Conservation (phyloP, 2,329 filamentous ascomycete species). For the Cladosporium velox region DNA sequence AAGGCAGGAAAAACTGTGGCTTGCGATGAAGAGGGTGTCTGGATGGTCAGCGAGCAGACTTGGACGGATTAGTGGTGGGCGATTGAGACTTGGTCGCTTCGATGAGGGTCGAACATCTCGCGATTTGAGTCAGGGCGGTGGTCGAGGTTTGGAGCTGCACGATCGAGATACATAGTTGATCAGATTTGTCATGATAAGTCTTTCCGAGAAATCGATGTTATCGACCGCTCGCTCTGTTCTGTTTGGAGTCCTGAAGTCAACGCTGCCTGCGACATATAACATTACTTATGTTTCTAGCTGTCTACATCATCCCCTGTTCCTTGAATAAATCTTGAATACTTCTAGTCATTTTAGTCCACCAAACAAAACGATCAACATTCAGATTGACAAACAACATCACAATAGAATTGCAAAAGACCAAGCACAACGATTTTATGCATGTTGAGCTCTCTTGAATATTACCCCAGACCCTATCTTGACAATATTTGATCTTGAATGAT, state of each 20-base stretch:
- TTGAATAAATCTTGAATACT: too few species aligned
- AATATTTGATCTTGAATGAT: background rate
- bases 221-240: background rate
- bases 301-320: too few species aligned
- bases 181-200: background rate
- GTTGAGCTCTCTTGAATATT: too few species aligned
- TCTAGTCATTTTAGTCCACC: too few species aligned
- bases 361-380: too few species aligned
- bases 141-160: background rate
- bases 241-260: background rate
- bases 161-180: background rate
- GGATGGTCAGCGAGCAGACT: conserved; percentile 33
- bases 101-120: background rate
- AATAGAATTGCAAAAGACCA: too few species aligned
- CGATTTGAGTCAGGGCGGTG: background rate
- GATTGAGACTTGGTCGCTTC: conserved; percentile 10
- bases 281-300: too few species aligned
- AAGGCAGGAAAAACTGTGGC: conserved; percentile 68
- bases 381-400: too few species aligned
- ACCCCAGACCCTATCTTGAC: background rate
- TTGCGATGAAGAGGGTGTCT: conserved; percentile 31
- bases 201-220: rapidly evolving
- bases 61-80: conserved; percentile 18
- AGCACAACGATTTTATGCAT: too few species aligned
- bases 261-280: too few species aligned